A percentile compares a stretch with the other conserved stretches of the same genome.
These are phyloP conservation scores for Cyclotella cryptica DNA, from an alignment of 108 stramenopile species.

Conservation along the genomic window DNA sequence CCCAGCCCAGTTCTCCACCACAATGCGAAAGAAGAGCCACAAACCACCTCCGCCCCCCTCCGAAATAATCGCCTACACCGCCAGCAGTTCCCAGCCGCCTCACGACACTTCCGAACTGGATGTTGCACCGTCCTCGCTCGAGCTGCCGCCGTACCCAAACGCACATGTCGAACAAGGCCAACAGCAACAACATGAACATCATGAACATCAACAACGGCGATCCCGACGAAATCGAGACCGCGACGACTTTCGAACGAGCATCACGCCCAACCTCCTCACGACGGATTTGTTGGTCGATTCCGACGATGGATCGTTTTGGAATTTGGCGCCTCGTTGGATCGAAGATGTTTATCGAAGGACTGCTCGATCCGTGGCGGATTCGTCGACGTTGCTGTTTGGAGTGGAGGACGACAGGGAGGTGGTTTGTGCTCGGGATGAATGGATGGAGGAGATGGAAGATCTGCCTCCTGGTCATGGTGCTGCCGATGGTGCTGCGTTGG, in stretches of 20 bases:
- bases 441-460: not conserved
- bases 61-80: no score
- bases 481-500: not conserved
- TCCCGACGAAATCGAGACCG: not conserved
- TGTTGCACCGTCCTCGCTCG: no score
- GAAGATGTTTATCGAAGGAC: not conserved
- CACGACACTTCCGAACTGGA: no score
- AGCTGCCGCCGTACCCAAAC: no score
- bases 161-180: no score
- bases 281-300: not conserved
- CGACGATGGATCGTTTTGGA: conserved; percentile 3
- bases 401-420: not conserved
- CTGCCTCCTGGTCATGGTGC: no score
- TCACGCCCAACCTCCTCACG: not conserved
- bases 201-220: not conserved
- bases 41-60: no score
- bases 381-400: not conserved
- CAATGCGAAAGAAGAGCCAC: no score
- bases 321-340: not conserved
- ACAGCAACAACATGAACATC: no score
- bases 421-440: not conserved
- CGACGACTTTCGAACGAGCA: not conserved
- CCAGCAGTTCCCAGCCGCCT: no score
- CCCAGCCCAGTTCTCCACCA: no score
- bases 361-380: not conserved